A percentile compares a stretch with the other conserved stretches of the same genome.
These are phyloP conservation scores for Jackrogersella multiformis DNA, from an alignment of 495 filamentous ascomycete genomes.

Conservation along the genomic window DNA sequence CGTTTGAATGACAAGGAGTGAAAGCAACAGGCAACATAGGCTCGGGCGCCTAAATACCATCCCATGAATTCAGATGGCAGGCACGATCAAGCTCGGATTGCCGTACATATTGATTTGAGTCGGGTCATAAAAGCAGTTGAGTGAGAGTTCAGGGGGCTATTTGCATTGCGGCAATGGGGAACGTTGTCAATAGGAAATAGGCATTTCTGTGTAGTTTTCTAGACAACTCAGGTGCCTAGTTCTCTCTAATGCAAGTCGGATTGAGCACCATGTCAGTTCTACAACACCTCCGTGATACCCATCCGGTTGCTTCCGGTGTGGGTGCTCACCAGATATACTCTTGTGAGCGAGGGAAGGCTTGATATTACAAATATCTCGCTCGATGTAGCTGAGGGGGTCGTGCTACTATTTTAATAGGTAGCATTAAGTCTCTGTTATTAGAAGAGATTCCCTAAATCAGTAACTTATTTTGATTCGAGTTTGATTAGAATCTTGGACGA, in stretches of 20 bases:
- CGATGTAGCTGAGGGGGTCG: neutral
- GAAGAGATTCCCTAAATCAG: neutral
- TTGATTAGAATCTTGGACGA: slow-evolving; percentile 1
- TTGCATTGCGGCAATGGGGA: slow-evolving; percentile 10
- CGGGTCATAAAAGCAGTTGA: slow-evolving; percentile 12
- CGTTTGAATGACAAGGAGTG: slow-evolving; percentile 35
- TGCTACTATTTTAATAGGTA: neutral
- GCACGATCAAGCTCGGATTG: neutral
- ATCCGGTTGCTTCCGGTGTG: neutral
- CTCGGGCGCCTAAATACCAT: slow-evolving; percentile 4
- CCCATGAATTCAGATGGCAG: slow-evolving; percentile 11
- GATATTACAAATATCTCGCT: slow-evolving; percentile 10
- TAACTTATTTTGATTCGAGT: neutral
- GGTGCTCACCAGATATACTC: neutral
- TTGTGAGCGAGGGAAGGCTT: slow-evolving; percentile 5
- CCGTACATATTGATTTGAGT: slow-evolving; percentile 19
- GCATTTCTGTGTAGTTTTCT: slow-evolving; percentile 17
- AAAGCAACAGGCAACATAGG: slow-evolving; percentile 28
- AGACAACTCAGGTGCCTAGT: slow-evolving; percentile 17
- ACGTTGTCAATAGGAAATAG: slow-evolving; percentile 15
- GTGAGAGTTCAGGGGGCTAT: neutral
- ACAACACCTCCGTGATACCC: neutral
- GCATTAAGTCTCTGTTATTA: neutral
- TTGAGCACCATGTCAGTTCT: slow-evolving; percentile 12
- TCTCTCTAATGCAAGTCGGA: slow-evolving; percentile 23